These are phyloP conservation scores for Cryptosporidium tyzzeri DNA, from an alignment of 169 alveolate species.

Conservation along the genomic window DNA sequence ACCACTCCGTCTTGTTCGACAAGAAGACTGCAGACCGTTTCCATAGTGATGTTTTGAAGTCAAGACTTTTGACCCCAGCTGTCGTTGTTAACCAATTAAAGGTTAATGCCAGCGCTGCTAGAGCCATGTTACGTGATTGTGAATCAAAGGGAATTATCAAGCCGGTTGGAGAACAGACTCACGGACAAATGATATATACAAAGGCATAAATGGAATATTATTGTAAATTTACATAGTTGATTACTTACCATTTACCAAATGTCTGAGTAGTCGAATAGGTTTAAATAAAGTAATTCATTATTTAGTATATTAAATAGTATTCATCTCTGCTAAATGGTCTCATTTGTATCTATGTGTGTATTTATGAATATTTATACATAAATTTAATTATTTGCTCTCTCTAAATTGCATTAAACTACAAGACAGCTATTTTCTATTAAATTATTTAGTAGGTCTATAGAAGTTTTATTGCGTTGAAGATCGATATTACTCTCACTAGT, in stretches of 20 bases:
- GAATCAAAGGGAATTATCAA: slow-evolving; percentile 79
- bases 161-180: slow-evolving; percentile 84
- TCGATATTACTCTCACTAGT: background rate
- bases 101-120: slow-evolving; percentile 86
- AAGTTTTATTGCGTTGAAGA: background rate
- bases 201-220: slow-evolving; percentile 25
- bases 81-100: slow-evolving; percentile 84
- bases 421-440: background rate
- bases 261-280: background rate
- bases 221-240: background rate
- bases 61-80: slow-evolving; percentile 82
- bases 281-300: background rate
- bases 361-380: background rate
- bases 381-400: background rate
- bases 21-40: slow-evolving; percentile 84
- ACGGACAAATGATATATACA: slow-evolving; percentile 80
- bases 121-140: slow-evolving; percentile 85
- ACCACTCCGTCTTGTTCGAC: slow-evolving; percentile 85
- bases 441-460: background rate
- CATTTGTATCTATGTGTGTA: background rate
- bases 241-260: background rate
- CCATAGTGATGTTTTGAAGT: slow-evolving; percentile 84
- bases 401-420: background rate
- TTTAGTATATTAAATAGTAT: background rate
- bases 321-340: background rate